Evolutionary conservation across 2,329 filamentous ascomycete species (phyloP), one percentile per base, ranked within the genome.

Genomic region (Colletotrichum sp.): DNA sequence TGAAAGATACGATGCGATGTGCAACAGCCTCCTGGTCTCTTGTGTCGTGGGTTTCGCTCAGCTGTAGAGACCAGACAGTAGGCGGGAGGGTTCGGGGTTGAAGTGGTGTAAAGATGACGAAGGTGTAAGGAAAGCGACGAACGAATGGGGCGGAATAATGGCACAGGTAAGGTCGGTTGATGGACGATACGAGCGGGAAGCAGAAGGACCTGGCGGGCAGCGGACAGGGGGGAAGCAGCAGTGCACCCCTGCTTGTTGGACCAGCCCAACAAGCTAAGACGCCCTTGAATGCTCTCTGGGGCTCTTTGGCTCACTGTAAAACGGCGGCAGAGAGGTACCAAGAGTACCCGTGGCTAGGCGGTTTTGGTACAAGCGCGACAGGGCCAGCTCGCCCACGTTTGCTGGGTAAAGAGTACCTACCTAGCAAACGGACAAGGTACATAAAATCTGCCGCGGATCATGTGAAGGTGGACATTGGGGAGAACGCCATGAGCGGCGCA

Each of bases 71-170:
- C 44, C 30, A 57, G 44, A 52, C 44, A 21, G n/a, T 52, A 21
- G 21, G 16, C 44, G 65, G 32, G 39, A 60, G 49, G 30, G 65
- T 28, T 65, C 68, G 60, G 34, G 49, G 32, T 32, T 12, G 57
- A 36, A n/a, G 65, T 64, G 57, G 39, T 76, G 65, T 59, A 69
- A 74, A 76, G 59, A 76, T 76, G 74, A 76, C 74, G 74, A 69
- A 66, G 71, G 64, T 74, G 70, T 52, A 21, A 52, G 44, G 44
- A 52, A 52, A 52, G 44, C 44, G 44, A 52, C n/a, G 52, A 36
- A 60, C 24, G 34, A 69, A 44, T 69, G 49, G 57, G 64, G 73
- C 44, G 62, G 34, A n/a, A 44, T 26, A 49, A n/a, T 49, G 39
- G 55, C 55, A 59, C 32, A 39, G 65, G 36, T 55, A 18, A 55